These are phyloP conservation scores for Stenogyne calaminthoides DNA, from an alignment of 305 asterid species.

Conservation along the genomic window DNA sequence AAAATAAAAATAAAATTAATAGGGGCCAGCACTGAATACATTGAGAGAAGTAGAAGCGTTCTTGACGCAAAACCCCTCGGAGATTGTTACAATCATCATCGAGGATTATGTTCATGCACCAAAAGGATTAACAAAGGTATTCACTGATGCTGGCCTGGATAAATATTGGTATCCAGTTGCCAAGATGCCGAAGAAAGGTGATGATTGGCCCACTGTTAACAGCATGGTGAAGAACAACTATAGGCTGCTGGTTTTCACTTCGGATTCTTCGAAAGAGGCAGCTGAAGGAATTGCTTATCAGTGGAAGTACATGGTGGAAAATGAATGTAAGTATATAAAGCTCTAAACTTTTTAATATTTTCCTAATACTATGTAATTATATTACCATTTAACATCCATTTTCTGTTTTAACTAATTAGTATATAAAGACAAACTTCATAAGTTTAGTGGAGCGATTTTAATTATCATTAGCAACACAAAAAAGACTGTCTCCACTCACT, in stretches of 20 bases:
- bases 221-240: conserved; percentile 71
- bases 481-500: too few species aligned
- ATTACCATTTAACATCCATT: too few species aligned
- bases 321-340: conserved; percentile 78
- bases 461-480: too few species aligned
- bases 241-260: conserved; percentile 87
- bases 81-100: conserved; percentile 84
- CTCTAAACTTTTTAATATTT: too few species aligned
- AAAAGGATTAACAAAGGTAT: conserved; percentile 81
- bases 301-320: conserved; percentile 97
- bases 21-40: conserved; percentile 82
- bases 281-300: conserved; percentile 90
- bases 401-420: too few species aligned
- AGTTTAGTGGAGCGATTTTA: too few species aligned
- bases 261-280: conserved; percentile 90
- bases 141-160: conserved; percentile 79
- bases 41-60: conserved; percentile 93
- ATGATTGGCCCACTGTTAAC: conserved; percentile 83
- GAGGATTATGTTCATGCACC: conserved; percentile 94
- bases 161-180: conserved; percentile 89
- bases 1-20: conserved; percentile 1
- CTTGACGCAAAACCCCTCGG: conserved; percentile 79
- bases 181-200: conserved; percentile 90
- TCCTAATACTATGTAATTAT: too few species aligned
- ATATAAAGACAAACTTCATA: too few species aligned